A percentile compares a stretch with the other conserved stretches of the same genome.
Evolutionary conservation across 495 filamentous ascomycete species (phyloP).

Genomic region (Penicillium ochrochloron): DNA sequence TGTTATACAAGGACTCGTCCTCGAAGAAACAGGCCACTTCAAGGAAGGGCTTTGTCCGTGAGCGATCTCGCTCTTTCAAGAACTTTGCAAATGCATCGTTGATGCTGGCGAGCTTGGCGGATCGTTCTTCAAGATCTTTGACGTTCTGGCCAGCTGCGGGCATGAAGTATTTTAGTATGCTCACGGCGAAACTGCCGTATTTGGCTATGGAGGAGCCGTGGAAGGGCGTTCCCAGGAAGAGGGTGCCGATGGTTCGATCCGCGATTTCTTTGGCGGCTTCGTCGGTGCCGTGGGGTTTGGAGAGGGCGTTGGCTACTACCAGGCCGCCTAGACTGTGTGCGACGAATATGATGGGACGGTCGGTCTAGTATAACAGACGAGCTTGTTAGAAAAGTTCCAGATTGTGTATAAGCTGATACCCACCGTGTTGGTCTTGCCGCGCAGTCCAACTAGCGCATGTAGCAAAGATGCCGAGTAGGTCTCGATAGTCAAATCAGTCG

Average conservation of each 20-base stretch:
- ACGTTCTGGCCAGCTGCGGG: background rate
- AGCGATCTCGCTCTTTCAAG: background rate
- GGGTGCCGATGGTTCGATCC: background rate
- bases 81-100: background rate
- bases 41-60: background rate
- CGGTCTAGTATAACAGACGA: background rate
- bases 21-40: constrained; percentile 4
- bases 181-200: background rate
- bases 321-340: background rate
- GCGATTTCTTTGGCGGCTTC: background rate
- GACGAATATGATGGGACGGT: background rate
- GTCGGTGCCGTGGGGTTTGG: background rate
- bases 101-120: background rate
- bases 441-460: background rate
- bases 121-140: background rate
- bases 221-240: background rate
- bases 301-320: background rate
- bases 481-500: background rate
- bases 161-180: background rate
- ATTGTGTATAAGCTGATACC: background rate
- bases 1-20: background rate
- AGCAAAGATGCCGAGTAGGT: background rate
- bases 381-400: background rate
- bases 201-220: background rate
- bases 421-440: background rate